phyloP scores from a whole-genome alignment of 345 rosid genomes.

The Kandelia obovata region DNA sequence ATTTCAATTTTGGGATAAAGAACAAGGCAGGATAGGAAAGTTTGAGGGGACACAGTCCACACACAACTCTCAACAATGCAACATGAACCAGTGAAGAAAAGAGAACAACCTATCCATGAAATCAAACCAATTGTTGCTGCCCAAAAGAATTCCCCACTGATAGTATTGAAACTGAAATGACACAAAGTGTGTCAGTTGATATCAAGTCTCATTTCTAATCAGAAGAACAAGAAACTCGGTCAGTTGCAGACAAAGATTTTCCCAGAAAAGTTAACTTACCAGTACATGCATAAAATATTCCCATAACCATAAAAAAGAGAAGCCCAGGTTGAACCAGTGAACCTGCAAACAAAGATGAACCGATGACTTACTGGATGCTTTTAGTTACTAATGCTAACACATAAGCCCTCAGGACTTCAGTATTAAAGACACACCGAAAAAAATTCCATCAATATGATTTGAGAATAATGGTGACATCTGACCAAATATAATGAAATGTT shows the following conservation, averaged over 20 bases:
- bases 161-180: constrained; percentile 50
- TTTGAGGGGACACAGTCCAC: background rate
- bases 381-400: too few species aligned
- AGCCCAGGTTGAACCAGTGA: constrained; percentile 86
- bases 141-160: constrained; percentile 60
- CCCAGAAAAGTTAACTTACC: constrained; percentile 34
- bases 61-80: background rate
- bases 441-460: too few species aligned
- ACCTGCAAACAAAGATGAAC: constrained; percentile 44
- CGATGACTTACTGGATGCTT: background rate
- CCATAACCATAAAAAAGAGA: constrained; percentile 80
- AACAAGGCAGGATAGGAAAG: background rate
- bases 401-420: too few species aligned
- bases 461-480: too few species aligned
- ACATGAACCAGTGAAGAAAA: background rate
- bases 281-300: constrained; percentile 71
- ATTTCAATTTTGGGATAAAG: background rate
- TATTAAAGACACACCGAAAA: too few species aligned
- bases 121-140: constrained; percentile 69
- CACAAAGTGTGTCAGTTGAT: background rate
- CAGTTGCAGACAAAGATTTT: background rate
- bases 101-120: constrained; percentile 67
- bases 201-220: background rate
- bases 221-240: background rate
- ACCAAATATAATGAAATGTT: too few species aligned